Evolutionary conservation across 768 basidiomycete species (phyloP), one percentile per base, ranked within the genome.

Genomic region (Termitomyces sp.): DNA sequence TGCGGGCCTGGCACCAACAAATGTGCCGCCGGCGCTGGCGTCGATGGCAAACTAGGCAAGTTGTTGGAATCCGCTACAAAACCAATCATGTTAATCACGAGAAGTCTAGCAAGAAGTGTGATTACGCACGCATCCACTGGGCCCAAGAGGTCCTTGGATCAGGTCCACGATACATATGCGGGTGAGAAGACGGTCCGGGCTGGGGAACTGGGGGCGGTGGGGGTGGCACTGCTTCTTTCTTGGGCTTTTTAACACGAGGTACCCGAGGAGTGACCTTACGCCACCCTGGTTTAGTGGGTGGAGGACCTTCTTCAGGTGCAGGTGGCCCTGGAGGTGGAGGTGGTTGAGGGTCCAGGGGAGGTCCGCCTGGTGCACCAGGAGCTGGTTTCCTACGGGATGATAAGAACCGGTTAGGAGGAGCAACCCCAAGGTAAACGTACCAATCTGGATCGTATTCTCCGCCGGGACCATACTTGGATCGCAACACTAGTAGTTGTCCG

Each of bases 391-490:
- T 77, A 47, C 20, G 20, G 8, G 26, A 18, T 22, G 40, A 47
- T 52, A 20, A 6, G 58, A n/a, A 59, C 42, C n/a, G 49, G n/a
- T 56, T 35, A 8, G 24, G 43, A 56, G 7, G 56, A n/a, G n/a
- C 24, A 8, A n/a, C 53, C 14, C 26, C 4, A 28, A 16, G 7
- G 33, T 26, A 35, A 24, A 66, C 72, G 61, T 40, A 85, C 91
- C 92, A 93, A n/a, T 89, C 85, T 8, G 86, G 81, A 65, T 92
- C 87, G 65, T 88, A 93, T 69, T 91, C 87, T 52, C 92, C 92
- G 56, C 90, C 90, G n/a, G 90, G 85, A 6, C 86, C 86, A 63
- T 91, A 90, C 67, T 88, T 88, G 42, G 88, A 78, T 69, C 83
- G 85, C 77, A 87, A 77, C 63, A 78, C 75, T 59, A 93, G 70